Base-by-base conservation (phyloP, 1,139 yeast genomes). In the Petasospora fabianii region DNA sequence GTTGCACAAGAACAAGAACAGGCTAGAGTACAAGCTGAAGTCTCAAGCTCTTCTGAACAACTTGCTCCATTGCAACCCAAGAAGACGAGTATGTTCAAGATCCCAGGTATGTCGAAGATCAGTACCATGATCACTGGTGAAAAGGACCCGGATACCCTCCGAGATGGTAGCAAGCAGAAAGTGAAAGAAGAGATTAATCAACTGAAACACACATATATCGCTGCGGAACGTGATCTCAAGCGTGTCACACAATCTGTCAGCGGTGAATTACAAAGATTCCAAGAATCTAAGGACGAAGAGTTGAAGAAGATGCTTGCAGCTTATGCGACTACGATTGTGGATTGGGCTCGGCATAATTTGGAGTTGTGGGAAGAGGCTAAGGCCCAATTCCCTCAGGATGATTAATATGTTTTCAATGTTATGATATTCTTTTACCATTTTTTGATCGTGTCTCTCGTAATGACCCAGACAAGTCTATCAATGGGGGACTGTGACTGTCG, bases 301-400 rank as follows among this genome's bases (percentile, higher is more conserved):
- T 57, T 71, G 39, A 63, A 66, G 37, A 65, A 65, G 49, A 67
- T 80, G 59, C 59, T 76, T 22, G 49, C 66, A 33, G 72, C 76
- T 20, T 82, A 80, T 53, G 73, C 80, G 42, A 65, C 74, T 32
- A 73, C 77, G 42, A 71, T 83, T 34, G 64, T 79, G 27, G 78
- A 73, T 43, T 83, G 90, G 88, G 85, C 86, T 4, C 71, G 69
- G 51, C 79, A 79, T 62, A 82, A 81, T 54, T 62, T 79, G 36
- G 87, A 82, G 50, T 70, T 77, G 36, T 83, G 92, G 92, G 80
- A 79, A 52, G 88, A 81, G 46, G 79, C 83, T 11, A 69, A 68
- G 44, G 69, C 67, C 6, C 35, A 28, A 27, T 15, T 32, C 24
- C 27, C 7, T 16, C 12, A 32, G 28, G 34, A 32, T 18, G 24